phyloP scores from a whole-genome alignment of 2,329 filamentous ascomycete species.

The Sodiomyces alkalinus region DNA sequence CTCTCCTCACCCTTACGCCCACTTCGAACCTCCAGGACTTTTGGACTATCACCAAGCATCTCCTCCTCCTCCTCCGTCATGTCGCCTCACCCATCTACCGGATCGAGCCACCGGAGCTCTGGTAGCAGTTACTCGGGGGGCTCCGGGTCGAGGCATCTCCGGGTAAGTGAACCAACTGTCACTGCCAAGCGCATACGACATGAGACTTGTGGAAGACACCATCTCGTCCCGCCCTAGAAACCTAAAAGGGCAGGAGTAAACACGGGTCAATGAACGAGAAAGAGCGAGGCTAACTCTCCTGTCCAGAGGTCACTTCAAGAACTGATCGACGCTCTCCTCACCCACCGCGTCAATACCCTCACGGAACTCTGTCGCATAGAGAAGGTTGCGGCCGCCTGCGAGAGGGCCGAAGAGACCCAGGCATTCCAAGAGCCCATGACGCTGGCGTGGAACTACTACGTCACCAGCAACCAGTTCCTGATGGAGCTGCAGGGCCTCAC shows the following conservation, averaged over 20 bases:
- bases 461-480: constrained; percentile 53
- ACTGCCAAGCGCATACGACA: background rate
- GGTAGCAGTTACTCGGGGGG: too few relatives aligned
- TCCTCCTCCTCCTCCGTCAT: too few relatives aligned
- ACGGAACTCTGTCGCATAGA: constrained; percentile 60
- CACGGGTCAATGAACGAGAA: too few relatives aligned
- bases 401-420: constrained; percentile 41
- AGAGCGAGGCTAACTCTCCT: too few relatives aligned
- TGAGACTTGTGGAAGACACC: background rate
- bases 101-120: constrained; percentile 1
- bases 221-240: background rate
- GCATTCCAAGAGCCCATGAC: constrained; percentile 51
- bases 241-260: too few relatives aligned
- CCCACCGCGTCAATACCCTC: constrained; percentile 58
- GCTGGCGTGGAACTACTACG: constrained; percentile 55
- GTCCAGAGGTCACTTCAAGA: constrained; percentile 24
- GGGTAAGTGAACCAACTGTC: background rate
- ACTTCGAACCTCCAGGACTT: too few relatives aligned
- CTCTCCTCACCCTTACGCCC: too few relatives aligned
- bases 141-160: background rate
- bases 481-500: constrained; percentile 56
- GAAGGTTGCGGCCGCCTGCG: constrained; percentile 42
- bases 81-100: too few relatives aligned
- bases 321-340: constrained; percentile 46
- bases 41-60: too few relatives aligned